Base-by-base conservation (phyloP, 352 stramenopile species). In the Lagenidium sp. region DNA sequence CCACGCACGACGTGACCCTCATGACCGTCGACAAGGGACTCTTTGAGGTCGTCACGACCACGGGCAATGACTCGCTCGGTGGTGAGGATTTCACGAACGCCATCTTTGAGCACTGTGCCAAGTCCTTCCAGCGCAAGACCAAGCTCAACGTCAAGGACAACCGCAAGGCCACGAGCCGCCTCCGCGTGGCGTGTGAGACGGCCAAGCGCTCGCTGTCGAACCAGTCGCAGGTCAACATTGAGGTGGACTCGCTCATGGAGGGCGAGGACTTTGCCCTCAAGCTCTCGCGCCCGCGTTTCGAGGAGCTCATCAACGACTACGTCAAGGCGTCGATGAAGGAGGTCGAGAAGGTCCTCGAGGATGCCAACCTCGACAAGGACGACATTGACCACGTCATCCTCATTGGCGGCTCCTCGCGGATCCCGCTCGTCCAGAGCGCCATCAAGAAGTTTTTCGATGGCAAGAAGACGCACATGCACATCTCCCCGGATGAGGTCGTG, bases 201-300 rank as follows among this genome's bases (percentile, higher is more conserved):
- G 96, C 96, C 36, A 99, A 99, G 92, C 86, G 94, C 47, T 95
- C 94, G 43, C 80, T 99, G 32, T 98, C 94, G 13, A 89, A 82
- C 18, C 96, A 96, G 47, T 97, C 87, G 41, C 92, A 98, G 73
- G 91, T 89, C 19, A 94, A 95, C 65, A 98, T 98, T 59, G 94
- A 98, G 53, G 95, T 98, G 38, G 95, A 99, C 72, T 96, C 87
- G 43, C 84, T 99, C 15, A 96, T 97, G 65, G 95, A 99, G 43
- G 95, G 95, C 30, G 90, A 97, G 48, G 95, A 99, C 65, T 97
- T 98, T 56, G 94, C 95, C 50, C 82, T 96, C n/a, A 97, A 95
- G 61, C 88, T 99, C 36, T 98, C 94, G 47, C 90, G 95, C 50
- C 88, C 93, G 18, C 72, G 94, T 48, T 98, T 98, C 57, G 95